Evolutionary conservation across 371 early-diverging fungal genomes (phyloP).

Genomic region (Phascolomyces articulosus): DNA sequence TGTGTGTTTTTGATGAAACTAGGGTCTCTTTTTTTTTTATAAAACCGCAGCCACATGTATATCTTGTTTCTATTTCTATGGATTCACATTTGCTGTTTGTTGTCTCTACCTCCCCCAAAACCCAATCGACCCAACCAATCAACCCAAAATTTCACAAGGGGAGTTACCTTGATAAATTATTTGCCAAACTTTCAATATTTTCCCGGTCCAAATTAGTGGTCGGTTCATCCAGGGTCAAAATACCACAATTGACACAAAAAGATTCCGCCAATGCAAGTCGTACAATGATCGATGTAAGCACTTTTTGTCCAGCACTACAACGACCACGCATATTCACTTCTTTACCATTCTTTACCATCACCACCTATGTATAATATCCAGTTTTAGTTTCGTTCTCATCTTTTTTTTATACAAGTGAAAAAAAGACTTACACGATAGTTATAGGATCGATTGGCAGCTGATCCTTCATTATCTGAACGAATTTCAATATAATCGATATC

Average conservation of each 20-base stretch:
- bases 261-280: constrained; percentile 98
- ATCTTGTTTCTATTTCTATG: too few relatives aligned
- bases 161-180: constrained; percentile 72
- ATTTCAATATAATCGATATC: constrained; percentile 98
- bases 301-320: constrained; percentile 99
- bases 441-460: constrained; percentile 70
- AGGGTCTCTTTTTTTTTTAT: neutral
- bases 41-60: too few relatives aligned
- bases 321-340: constrained; percentile 98
- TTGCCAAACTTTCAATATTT: constrained; percentile 93
- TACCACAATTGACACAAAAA: constrained; percentile 93
- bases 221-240: constrained; percentile 99
- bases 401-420: too few relatives aligned
- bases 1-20: neutral
- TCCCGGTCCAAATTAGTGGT: constrained; percentile 98
- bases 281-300: constrained; percentile 96
- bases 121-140: neutral
- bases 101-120: too few relatives aligned
- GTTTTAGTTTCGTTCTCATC: too few relatives aligned
- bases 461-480: constrained; percentile 82
- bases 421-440: constrained; percentile 79
- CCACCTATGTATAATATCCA: constrained; percentile 58
- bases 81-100: too few relatives aligned
- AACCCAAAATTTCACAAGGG: neutral
- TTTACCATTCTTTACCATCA: constrained; percentile 93